These are phyloP conservation scores for Grigorovia jiainica DNA, from an alignment of 805 yeast genomes.

Conservation along the genomic window DNA sequence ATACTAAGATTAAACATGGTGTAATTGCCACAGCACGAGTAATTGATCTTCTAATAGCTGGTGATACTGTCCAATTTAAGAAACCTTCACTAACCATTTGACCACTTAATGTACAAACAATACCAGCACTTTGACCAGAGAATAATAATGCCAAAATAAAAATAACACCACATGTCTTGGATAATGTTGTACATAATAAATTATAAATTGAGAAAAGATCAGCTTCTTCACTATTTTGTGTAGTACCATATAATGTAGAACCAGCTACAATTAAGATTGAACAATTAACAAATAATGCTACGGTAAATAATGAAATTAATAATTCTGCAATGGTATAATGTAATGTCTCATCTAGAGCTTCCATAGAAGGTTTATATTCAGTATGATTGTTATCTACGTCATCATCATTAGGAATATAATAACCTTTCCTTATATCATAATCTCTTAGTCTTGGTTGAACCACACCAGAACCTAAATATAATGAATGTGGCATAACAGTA, in stretches of 20 bases:
- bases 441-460: constrained; percentile 80
- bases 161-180: constrained; percentile 71
- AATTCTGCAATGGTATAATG: constrained; percentile 74
- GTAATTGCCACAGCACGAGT: constrained; percentile 79
- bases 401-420: constrained; percentile 35
- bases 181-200: constrained; percentile 49
- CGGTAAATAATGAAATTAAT: constrained; percentile 73
- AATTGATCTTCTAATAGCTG: constrained; percentile 68
- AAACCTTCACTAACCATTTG: constrained; percentile 94
- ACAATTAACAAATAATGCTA: constrained; percentile 83
- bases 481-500: constrained; percentile 90
- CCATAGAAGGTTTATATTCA: constrained; percentile 65
- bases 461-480: constrained; percentile 80
- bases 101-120: constrained; percentile 89
- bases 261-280: constrained; percentile 88
- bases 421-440: constrained; percentile 61
- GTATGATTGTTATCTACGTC: constrained; percentile 31
- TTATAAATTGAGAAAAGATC: constrained; percentile 76
- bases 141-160: constrained; percentile 79
- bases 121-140: constrained; percentile 89
- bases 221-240: constrained; percentile 57
- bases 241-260: constrained; percentile 57
- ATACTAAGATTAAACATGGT: constrained; percentile 72
- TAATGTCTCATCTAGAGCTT: constrained; percentile 76
- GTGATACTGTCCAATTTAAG: constrained; percentile 68